Base-by-base conservation (phyloP, 495 filamentous ascomycete species). In the Rhypophila decipiens region DNA sequence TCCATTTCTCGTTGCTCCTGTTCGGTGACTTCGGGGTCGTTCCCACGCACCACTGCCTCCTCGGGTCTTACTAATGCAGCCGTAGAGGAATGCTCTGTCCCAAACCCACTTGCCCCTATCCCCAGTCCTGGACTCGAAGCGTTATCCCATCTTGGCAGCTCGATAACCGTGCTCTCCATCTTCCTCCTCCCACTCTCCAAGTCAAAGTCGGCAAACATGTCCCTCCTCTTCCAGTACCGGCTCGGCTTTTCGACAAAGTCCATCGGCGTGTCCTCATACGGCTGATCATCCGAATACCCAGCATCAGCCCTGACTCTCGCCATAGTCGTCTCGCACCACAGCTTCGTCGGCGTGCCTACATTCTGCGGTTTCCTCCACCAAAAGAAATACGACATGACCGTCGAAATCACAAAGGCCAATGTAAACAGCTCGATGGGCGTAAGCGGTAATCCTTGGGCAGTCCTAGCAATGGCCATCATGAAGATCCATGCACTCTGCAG, bases 331-430 rank as follows among this genome's bases (percentile, higher is more conserved):
- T 39, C 19, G 10, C 51, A 47, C 1, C 9, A 15, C 20, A 52
- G 43, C 20, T 42, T 29, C 7, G 46, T 56, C 1, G 53, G 49
- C 17, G 45, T 44, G 13, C 44, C 46, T 1, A 57, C 64, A 38
- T 67, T 59, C 46, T 62, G 56, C 24, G 69, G 69, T 47, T 72
- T 71, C 29, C 65, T 50, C 5, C 54, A 54, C 66, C 68, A 71
- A 43, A 64, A 61, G 44, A 59, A 61, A 27, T 57, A 55, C 2
- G 65, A 65, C 3, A 56, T 50, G 20, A 65, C 41, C 12, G 60
- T 66, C 24, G 56, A 63, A 4, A 55, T n/a, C 27, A 53, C 48
- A 42, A 61, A 57, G 4, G 61, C 61, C 7, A 46, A 31, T 0
- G 58, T 59, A 21, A 57, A 53, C 22, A 64, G 31, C 46, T 64